Percentiles rank a stretch among this genome's conserved stretches.
phyloP scores from a whole-genome alignment of 116 monocot genomes.

The Iris pallida region DNA sequence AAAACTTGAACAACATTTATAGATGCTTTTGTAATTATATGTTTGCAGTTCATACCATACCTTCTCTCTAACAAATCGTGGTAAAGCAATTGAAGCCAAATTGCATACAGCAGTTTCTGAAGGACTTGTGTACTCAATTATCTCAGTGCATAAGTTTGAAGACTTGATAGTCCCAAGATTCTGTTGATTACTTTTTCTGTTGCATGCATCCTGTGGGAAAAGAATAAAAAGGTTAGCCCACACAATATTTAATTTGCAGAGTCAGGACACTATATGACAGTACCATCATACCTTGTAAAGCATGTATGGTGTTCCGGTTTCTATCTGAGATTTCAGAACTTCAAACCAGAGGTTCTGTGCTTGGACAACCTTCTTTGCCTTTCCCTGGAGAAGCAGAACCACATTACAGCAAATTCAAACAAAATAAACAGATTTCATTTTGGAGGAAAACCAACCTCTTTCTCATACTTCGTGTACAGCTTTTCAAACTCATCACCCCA shows the following conservation, averaged over 20 bases:
- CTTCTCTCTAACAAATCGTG: constrained; percentile 88
- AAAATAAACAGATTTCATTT: background rate
- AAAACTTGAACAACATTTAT: background rate
- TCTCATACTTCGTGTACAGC: constrained; percentile 75
- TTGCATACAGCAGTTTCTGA: constrained; percentile 94
- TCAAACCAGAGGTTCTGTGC: constrained; percentile 98
- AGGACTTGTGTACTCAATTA: constrained; percentile 84
- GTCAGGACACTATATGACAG: too few species aligned
- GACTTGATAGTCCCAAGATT: constrained; percentile 98
- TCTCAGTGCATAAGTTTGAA: constrained; percentile 94
- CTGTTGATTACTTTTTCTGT: constrained; percentile 96
- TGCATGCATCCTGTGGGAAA: constrained; percentile 68
- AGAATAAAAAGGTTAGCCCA: background rate
- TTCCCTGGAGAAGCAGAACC: constrained; percentile 49
- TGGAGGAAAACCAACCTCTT: constrained; percentile 32
- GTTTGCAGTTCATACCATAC: constrained; percentile 24
- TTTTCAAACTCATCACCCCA: constrained; percentile 89
- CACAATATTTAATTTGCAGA: background rate
- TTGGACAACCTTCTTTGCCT: constrained; percentile 78
- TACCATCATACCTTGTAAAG: constrained; percentile 97
- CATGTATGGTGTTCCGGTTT: constrained; percentile 98
- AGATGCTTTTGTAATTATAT: background rate
- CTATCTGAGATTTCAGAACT: constrained; percentile 86
- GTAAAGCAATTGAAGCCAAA: constrained; percentile 90
- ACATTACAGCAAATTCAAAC: background rate